Percentiles rank a stretch among this genome's conserved stretches.
These are phyloP conservation scores for Grosmannia huntii DNA, from an alignment of 2,329 filamentous ascomycete genomes.

Conservation along the genomic window DNA sequence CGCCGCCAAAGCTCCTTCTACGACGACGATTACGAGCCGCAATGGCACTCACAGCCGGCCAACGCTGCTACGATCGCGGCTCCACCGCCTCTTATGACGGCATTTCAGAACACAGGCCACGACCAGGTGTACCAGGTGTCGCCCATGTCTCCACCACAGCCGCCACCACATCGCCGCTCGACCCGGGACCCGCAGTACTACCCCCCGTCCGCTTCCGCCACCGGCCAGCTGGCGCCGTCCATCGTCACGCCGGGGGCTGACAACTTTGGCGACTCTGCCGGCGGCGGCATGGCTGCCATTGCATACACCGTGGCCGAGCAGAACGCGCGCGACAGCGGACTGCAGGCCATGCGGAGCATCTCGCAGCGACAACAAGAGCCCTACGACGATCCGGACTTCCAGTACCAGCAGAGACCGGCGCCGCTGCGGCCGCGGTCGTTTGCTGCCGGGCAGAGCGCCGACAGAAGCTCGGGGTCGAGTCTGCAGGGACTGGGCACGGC, in stretches of 20 bases:
- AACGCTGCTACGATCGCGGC: neutral
- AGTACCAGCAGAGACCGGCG: no score
- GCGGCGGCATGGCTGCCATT: constrained; percentile 55
- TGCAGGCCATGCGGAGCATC: constrained; percentile 40
- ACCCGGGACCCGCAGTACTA: neutral
- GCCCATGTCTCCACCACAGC: neutral
- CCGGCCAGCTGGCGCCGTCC: constrained; percentile 15
- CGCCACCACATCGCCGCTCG: neutral
- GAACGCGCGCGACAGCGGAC: constrained; percentile 50
- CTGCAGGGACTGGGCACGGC: constrained; percentile 25
- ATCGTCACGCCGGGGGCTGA: constrained; percentile 50
- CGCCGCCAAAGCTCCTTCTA: neutral
- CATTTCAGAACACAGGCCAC: no score
- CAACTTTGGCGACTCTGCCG: constrained; percentile 50
- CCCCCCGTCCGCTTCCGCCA: neutral
- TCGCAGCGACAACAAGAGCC: constrained; percentile 12
- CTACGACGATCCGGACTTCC: no score
- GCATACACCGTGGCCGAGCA: constrained; percentile 53
- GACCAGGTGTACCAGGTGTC: neutral
- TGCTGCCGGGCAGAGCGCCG: neutral
- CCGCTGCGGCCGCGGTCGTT: constrained; percentile 7
- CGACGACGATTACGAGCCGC: neutral
- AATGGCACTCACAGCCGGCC: no score
- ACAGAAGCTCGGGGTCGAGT: constrained; percentile 24
- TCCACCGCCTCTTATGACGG: neutral